phyloP scores from a whole-genome alignment of 1,139 yeast species.

The Saccharomycopsis hybrid region DNA sequence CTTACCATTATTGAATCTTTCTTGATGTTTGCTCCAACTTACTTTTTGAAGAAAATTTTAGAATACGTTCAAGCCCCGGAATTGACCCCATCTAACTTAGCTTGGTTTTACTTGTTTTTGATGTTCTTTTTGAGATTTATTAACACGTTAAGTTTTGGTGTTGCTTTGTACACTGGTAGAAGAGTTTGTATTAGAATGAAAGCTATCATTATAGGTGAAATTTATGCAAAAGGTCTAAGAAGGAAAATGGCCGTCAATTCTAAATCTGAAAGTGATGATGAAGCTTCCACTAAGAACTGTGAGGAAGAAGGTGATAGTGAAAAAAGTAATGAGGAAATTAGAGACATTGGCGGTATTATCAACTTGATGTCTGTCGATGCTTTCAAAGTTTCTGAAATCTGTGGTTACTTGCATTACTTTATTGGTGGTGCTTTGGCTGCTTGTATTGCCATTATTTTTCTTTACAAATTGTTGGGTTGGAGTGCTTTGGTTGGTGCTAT shows the following conservation, averaged over 20 bases:
- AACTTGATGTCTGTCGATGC: slow-evolving; percentile 51
- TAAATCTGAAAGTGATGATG: slow-evolving; percentile 28
- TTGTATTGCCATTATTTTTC: slow-evolving; percentile 53
- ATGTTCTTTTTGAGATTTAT: slow-evolving; percentile 63
- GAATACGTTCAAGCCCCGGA: slow-evolving; percentile 78
- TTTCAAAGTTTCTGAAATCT: slow-evolving; percentile 52
- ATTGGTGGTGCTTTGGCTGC: slow-evolving; percentile 70
- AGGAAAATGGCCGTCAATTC: slow-evolving; percentile 53
- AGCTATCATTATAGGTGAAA: slow-evolving; percentile 84
- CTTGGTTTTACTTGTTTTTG: slow-evolving; percentile 82
- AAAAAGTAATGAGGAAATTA: slow-evolving; percentile 46
- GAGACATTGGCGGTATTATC: slow-evolving; percentile 86
- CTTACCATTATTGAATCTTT: slow-evolving; percentile 68
- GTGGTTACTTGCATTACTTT: slow-evolving; percentile 82
- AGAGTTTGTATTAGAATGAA: slow-evolving; percentile 88
- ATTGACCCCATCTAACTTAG: slow-evolving; percentile 56
- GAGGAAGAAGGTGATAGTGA: slow-evolving; percentile 25
- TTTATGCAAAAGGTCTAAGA: slow-evolving; percentile 87
- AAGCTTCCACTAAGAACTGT: slow-evolving; percentile 19
- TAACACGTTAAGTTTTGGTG: slow-evolving; percentile 63
- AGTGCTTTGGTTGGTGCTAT: slow-evolving; percentile 80
- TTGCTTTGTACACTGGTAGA: slow-evolving; percentile 84
- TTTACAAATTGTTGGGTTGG: slow-evolving; percentile 77
- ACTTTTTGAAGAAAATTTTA: slow-evolving; percentile 67
- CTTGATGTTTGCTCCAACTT: slow-evolving; percentile 69